Percentiles rank a stretch among this genome's conserved stretches.
These are phyloP conservation scores for Fraxinus velutina DNA, from an alignment of 305 asterid genomes.

Conservation along the genomic window DNA sequence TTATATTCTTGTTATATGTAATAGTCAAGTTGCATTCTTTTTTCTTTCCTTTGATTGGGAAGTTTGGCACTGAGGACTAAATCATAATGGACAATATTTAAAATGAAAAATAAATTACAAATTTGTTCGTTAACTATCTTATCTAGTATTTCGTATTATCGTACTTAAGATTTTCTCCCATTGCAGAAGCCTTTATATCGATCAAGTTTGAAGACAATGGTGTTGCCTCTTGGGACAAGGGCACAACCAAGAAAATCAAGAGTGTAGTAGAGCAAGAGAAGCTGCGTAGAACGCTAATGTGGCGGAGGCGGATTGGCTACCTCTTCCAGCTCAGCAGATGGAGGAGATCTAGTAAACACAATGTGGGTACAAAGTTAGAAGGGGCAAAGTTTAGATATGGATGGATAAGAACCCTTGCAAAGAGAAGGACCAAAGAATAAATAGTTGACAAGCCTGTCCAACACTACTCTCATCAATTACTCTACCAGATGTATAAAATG, in stretches of 20 bases:
- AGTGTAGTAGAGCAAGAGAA: slow-evolving; percentile 54
- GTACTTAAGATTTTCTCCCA: not conserved
- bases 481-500: not conserved
- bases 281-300: slow-evolving; percentile 48
- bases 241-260: slow-evolving; percentile 34
- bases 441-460: not conserved
- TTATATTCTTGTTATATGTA: not conserved
- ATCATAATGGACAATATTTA: not conserved
- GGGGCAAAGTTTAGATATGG: slow-evolving; percentile 56
- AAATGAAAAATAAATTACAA: not conserved
- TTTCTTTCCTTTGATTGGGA: not conserved
- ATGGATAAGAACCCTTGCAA: slow-evolving; percentile 65
- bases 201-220: slow-evolving; percentile 82
- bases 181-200: slow-evolving; percentile 80
- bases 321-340: slow-evolving; percentile 60
- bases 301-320: slow-evolving; percentile 77
- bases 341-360: slow-evolving; percentile 55
- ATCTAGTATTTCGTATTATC: not conserved
- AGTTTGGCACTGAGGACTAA: not conserved
- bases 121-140: not conserved
- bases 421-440: slow-evolving; percentile 48
- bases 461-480: slow-evolving; percentile 10
- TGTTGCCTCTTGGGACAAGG: slow-evolving; percentile 76
- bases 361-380: slow-evolving; percentile 56
- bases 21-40: not conserved